phyloP scores from a whole-genome alignment of 1,139 yeast species.

The Pichia sp. region DNA sequence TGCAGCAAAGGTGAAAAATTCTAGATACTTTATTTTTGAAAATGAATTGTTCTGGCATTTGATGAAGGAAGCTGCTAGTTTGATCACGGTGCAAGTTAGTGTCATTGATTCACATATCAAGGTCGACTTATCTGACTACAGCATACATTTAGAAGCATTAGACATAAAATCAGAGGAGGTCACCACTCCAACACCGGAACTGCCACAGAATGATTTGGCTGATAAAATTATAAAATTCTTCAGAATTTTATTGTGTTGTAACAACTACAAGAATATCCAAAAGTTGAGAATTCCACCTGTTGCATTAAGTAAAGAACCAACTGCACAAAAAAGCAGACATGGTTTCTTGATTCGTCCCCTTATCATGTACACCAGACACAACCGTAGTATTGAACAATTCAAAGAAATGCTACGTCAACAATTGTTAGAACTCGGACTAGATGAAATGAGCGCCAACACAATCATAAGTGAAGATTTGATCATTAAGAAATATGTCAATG shows the following conservation, averaged over 20 bases:
- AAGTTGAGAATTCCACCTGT: constrained; percentile 50
- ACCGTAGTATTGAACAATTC: constrained; percentile 46
- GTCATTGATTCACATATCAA: constrained; percentile 62
- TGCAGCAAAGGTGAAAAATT: constrained; percentile 46
- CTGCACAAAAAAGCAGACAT: constrained; percentile 32
- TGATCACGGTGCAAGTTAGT: constrained; percentile 71
- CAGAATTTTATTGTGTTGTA: constrained; percentile 60
- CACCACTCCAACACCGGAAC: constrained; percentile 5
- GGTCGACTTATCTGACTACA: constrained; percentile 62
- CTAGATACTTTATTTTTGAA: constrained; percentile 77
- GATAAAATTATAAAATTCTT: constrained; percentile 52
- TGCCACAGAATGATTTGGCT: constrained; percentile 40
- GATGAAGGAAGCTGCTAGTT: constrained; percentile 68
- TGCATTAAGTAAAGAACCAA: constrained; percentile 30
- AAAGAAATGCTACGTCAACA: constrained; percentile 37
- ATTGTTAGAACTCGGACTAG: constrained; percentile 3
- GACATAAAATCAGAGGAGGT: constrained; percentile 5
- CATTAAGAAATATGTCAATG: constrained; percentile 22
- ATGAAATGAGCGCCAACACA: constrained; percentile 10
- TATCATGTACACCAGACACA: constrained; percentile 68
- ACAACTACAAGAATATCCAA: constrained; percentile 51
- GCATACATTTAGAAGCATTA: constrained; percentile 54
- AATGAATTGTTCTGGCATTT: constrained; percentile 77
- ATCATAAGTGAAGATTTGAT: constrained; percentile 16
- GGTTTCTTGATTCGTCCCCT: constrained; percentile 56